phyloP scores from a whole-genome alignment of 257 asterid species.

The Solanum piurae region DNA sequence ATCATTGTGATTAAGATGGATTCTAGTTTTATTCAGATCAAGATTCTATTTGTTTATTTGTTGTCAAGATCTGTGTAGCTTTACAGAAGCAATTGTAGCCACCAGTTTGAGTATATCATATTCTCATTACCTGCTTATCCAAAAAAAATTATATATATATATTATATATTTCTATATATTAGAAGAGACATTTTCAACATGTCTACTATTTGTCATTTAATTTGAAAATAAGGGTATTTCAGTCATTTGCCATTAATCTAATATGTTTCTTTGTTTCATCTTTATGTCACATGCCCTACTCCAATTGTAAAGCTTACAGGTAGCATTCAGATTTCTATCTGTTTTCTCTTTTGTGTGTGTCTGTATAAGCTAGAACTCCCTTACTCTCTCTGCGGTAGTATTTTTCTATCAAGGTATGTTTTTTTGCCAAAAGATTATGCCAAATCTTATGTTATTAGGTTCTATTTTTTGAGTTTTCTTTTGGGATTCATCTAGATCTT shows the following conservation, averaged over 20 bases:
- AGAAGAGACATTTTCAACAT: background rate
- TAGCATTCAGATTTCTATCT: background rate
- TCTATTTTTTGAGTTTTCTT: no score
- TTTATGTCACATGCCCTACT: background rate
- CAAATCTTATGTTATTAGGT: no score
- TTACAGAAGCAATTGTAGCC: constrained; percentile 21
- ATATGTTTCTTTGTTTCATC: background rate
- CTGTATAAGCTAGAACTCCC: background rate
- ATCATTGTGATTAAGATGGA: background rate
- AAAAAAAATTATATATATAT: no score
- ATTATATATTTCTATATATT: background rate
- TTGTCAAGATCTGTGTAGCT: constrained; percentile 21
- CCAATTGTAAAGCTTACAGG: background rate
- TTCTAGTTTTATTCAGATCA: constrained; percentile 9
- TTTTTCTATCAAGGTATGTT: no score
- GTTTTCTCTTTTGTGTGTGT: background rate
- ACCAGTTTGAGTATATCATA: constrained; percentile 16
- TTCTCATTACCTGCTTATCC: background rate
- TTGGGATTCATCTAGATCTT: no score
- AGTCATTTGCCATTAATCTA: background rate
- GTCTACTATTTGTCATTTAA: no score
- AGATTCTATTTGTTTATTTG: constrained; percentile 20
- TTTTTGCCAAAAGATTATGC: no score
- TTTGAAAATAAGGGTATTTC: background rate
- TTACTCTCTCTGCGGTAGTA: no score